phyloP scores from a whole-genome alignment of 2,329 filamentous ascomycete genomes.

The Chaetomium strumarium region DNA sequence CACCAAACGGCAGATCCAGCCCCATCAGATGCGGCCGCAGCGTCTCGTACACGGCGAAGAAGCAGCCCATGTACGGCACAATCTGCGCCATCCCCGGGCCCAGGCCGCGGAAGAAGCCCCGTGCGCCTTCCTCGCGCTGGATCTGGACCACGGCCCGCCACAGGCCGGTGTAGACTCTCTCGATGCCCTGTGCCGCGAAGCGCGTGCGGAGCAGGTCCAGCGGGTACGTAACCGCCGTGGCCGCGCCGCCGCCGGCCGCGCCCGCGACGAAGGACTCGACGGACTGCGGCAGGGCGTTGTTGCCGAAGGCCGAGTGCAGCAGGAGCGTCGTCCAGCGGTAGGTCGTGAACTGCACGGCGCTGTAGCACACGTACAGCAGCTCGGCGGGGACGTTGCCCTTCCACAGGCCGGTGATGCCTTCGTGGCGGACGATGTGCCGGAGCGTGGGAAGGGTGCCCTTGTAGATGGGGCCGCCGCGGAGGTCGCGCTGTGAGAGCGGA shows the following conservation, averaged over 20 bases:
- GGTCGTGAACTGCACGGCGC: slow-evolving; percentile 79
- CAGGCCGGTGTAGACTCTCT: slow-evolving; percentile 73
- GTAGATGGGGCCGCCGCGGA: slow-evolving; percentile 50
- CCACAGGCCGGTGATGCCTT: slow-evolving; percentile 85
- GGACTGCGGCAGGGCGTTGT: slow-evolving; percentile 51
- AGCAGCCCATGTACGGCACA: slow-evolving; percentile 93
- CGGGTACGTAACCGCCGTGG: slow-evolving; percentile 83
- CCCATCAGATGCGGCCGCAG: slow-evolving; percentile 55
- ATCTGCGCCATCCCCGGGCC: slow-evolving; percentile 79
- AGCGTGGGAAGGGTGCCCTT: slow-evolving; percentile 74
- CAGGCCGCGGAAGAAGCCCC: slow-evolving; percentile 84
- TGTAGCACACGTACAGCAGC: slow-evolving; percentile 87
- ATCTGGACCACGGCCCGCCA: slow-evolving; percentile 67
- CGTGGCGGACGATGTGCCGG: slow-evolving; percentile 67
- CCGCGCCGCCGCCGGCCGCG: slow-evolving; percentile 72
- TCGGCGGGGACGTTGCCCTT: slow-evolving; percentile 97
- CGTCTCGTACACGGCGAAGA: slow-evolving; percentile 85
- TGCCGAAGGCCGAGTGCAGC: slow-evolving; percentile 45
- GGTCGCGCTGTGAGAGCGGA: slow-evolving; percentile 52
- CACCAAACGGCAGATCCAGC: slow-evolving; percentile 61
- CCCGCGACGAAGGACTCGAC: slow-evolving; percentile 78
- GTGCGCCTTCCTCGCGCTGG: slow-evolving; percentile 62
- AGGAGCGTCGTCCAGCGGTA: slow-evolving; percentile 71
- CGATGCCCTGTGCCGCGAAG: slow-evolving; percentile 86
- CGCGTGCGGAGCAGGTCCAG: slow-evolving; percentile 88